These are phyloP conservation scores for Paecilomyces niveus DNA, from an alignment of 2,329 filamentous ascomycete species.

Conservation along the genomic window DNA sequence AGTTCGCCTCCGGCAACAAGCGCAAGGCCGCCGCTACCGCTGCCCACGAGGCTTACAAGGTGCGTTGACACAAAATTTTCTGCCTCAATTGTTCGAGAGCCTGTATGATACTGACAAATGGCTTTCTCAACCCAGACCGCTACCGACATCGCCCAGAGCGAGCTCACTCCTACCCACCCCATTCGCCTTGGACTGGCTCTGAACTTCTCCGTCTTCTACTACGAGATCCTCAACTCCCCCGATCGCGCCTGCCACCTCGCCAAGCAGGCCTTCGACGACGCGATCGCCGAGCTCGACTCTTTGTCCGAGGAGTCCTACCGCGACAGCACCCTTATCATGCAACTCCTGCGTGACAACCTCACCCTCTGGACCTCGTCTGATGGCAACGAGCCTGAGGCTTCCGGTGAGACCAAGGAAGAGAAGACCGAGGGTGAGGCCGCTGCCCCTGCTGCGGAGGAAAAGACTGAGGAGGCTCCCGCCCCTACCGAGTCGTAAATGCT, in stretches of 20 bases:
- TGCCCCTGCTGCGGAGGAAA: slow-evolving; percentile 31
- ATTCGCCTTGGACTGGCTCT: slow-evolving; percentile 95
- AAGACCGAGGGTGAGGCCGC: slow-evolving; percentile 45
- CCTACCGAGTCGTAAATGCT: slow-evolving; percentile 27
- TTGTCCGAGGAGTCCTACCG: slow-evolving; percentile 97
- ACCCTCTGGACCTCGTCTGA: slow-evolving; percentile 97
- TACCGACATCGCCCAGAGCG: slow-evolving; percentile 95
- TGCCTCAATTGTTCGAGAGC: not conserved
- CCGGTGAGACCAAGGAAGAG: slow-evolving; percentile 55
- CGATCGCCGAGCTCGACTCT: slow-evolving; percentile 96
- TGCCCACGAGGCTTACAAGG: slow-evolving; percentile 98
- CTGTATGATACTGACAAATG: not conserved
- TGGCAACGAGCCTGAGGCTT: slow-evolving; percentile 60
- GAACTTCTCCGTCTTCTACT: slow-evolving; percentile 99
- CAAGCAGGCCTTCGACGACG: slow-evolving; percentile 98
- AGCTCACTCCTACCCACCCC: slow-evolving; percentile 94
- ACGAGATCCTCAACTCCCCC: slow-evolving; percentile 97
- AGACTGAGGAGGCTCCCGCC: slow-evolving; percentile 31
- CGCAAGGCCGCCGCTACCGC: slow-evolving; percentile 91
- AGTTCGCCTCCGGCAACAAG: slow-evolving; percentile 91
- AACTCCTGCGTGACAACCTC: slow-evolving; percentile 95
- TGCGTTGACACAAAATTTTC: slow-evolving; percentile 35
- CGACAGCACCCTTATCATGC: slow-evolving; percentile 99
- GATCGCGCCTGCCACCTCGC: slow-evolving; percentile 96
- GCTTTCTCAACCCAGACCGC: slow-evolving; percentile 58